Percentiles rank a stretch among this genome's conserved stretches.
Conservation (phyloP, 257 asterid species). For the Knoxia roxburghii region DNA sequence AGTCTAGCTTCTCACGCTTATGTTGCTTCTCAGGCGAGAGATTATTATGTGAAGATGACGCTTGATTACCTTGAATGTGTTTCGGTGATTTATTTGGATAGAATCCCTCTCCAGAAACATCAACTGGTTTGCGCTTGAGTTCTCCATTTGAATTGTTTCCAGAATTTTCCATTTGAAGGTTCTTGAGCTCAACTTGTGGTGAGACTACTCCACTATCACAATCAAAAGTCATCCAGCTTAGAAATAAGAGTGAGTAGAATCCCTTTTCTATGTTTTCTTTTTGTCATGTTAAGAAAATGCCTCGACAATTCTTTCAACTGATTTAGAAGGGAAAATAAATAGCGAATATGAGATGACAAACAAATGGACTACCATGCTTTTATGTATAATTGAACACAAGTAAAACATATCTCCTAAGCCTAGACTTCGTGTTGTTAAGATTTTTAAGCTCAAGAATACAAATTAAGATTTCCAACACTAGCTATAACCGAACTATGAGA, state of each 20-base stretch:
- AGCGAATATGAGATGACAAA: neutral
- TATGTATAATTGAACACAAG: too few species aligned
- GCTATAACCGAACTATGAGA: neutral
- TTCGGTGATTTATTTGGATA: conserved; percentile 41
- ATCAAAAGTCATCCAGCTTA: conserved; percentile 5
- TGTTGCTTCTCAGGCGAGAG: conserved; percentile 39
- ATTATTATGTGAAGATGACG: conserved; percentile 33
- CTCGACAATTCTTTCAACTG: neutral
- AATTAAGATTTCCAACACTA: neutral
- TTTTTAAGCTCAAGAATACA: neutral
- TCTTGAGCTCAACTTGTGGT: conserved; percentile 24
- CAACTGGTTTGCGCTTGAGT: conserved; percentile 49
- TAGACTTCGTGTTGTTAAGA: neutral
- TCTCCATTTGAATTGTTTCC: conserved; percentile 31
- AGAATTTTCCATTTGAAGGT: conserved; percentile 29
- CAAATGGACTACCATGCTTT: too few species aligned
- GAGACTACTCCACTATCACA: conserved; percentile 51
- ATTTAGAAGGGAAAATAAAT: neutral
- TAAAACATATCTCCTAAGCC: neutral
- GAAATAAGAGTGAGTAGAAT: neutral
- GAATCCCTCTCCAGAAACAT: conserved; percentile 20
- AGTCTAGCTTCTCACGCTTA: conserved; percentile 64
- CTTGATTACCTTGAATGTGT: conserved; percentile 23
- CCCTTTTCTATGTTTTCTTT: too few species aligned
- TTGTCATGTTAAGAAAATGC: neutral